Percentiles rank a stretch among this genome's conserved stretches.
Evolutionary conservation across 164 flowering plant species (phyloP).

Genomic region (Magnolia officinalis): DNA sequence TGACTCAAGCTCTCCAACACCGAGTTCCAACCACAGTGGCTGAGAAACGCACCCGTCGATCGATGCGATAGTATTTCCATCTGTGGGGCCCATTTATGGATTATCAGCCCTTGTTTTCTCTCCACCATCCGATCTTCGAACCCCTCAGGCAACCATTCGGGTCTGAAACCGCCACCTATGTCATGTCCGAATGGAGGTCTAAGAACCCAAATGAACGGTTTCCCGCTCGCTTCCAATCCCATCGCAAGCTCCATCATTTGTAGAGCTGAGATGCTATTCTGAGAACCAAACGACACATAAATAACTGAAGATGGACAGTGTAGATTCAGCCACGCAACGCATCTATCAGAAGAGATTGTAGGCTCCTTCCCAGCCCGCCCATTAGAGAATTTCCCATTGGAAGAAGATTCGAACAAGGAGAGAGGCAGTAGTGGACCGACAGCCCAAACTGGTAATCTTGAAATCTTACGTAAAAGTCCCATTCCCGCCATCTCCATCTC

Average conservation of each 20-base stretch:
- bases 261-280: neutral
- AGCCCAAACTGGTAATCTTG: slow-evolving; percentile 1
- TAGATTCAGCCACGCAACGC: slow-evolving; percentile 1
- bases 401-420: neutral
- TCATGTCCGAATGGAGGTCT: slow-evolving; percentile 25
- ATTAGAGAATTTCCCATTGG: neutral
- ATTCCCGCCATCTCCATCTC: slow-evolving; percentile 6
- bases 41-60: slow-evolving; percentile 10
- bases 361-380: neutral
- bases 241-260: slow-evolving; percentile 9
- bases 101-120: slow-evolving; percentile 7
- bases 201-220: slow-evolving; percentile 10
- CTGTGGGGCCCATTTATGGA: slow-evolving; percentile 12
- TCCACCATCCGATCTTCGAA: slow-evolving; percentile 13
- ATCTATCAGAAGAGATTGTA: neutral
- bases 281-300: slow-evolving; percentile 6
- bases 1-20: slow-evolving; percentile 12
- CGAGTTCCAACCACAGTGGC: slow-evolving; percentile 15
- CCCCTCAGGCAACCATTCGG: slow-evolving; percentile 20
- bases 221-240: slow-evolving; percentile 7
- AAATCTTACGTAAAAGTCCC: neutral
- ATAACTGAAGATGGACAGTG: slow-evolving; percentile 1
- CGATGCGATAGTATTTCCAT: slow-evolving; percentile 7
- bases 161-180: slow-evolving; percentile 11
- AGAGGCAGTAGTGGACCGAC: slow-evolving; percentile 10